These are phyloP conservation scores for Trichosporon sp. DNA, from an alignment of 1,284 basidiomycete species.

Conservation along the genomic window DNA sequence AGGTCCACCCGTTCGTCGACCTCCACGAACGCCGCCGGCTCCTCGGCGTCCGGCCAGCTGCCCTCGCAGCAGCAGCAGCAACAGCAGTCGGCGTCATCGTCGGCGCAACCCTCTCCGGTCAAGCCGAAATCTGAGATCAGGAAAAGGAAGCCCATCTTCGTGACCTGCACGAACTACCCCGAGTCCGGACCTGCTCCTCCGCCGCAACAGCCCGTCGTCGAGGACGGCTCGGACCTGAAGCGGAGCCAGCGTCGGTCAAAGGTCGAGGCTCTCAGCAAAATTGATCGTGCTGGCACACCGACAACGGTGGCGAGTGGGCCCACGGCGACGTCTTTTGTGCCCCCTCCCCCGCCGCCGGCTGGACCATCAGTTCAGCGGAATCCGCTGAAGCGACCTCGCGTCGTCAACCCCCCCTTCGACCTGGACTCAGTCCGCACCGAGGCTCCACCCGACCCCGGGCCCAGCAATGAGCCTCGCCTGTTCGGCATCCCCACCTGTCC, in stretches of 20 bases:
- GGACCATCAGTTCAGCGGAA: conserved; percentile 26
- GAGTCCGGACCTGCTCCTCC: conserved; percentile 23
- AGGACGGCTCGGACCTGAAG: conserved; percentile 27
- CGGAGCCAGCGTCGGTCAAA: conserved; percentile 41
- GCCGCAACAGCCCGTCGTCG: conserved; percentile 7
- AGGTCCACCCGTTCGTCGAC: conserved; percentile 16
- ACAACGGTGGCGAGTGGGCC: conserved; percentile 20
- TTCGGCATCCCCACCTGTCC: conserved; percentile 90
- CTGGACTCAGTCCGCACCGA: conserved; percentile 31
- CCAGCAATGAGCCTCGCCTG: conserved; percentile 53
- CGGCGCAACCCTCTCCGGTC: not conserved
- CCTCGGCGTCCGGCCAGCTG: not conserved
- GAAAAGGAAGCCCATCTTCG: conserved; percentile 33
- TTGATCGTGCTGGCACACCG: conserved; percentile 38
- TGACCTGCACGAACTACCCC: conserved; percentile 36
- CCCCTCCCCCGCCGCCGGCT: conserved; percentile 21
- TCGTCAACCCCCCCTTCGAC: conserved; percentile 39
- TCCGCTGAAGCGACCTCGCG: conserved; percentile 31
- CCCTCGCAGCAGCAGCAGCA: conserved; percentile 3
- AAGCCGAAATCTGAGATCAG: conserved; percentile 7
- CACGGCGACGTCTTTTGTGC: conserved; percentile 39
- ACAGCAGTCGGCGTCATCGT: conserved; percentile 1
- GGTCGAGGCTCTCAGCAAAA: conserved; percentile 38
- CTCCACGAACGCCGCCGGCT: not conserved
- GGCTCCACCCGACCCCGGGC: conserved; percentile 32